phyloP scores from a whole-genome alignment of 768 basidiomycete species.

The Pleurotus pulmonarius region DNA sequence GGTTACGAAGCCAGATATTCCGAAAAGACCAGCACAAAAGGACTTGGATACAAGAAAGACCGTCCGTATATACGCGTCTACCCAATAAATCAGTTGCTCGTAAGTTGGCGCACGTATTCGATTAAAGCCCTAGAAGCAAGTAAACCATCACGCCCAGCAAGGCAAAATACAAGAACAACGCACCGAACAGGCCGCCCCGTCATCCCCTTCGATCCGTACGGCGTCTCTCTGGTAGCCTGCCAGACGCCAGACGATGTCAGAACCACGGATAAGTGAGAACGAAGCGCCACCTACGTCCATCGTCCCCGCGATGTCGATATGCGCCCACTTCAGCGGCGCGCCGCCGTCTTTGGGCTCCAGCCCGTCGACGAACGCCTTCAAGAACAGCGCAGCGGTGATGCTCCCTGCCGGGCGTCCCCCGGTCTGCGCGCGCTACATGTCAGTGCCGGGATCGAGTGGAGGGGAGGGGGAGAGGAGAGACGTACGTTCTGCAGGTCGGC shows the following conservation, averaged over 20 bases:
- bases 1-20: too few species aligned
- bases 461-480: constrained; percentile 5
- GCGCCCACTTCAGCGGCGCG: constrained; percentile 73
- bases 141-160: constrained; percentile 1
- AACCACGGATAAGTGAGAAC: too few species aligned
- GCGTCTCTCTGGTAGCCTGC: constrained; percentile 41
- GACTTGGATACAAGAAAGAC: too few species aligned
- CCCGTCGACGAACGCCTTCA: constrained; percentile 78
- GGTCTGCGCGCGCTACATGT: constrained; percentile 32
- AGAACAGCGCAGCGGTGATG: constrained; percentile 83
- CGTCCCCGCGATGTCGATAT: constrained; percentile 77
- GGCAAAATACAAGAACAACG: constrained; percentile 17
- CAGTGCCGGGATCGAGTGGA: background rate
- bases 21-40: too few species aligned
- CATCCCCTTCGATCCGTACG: constrained; percentile 74
- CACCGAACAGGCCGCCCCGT: constrained; percentile 78
- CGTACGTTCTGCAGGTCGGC: constrained; percentile 79
- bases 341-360: constrained; percentile 59
- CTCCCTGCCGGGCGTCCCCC: constrained; percentile 72
- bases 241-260: too few species aligned
- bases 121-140: constrained; percentile 27
- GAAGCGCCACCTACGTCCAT: constrained; percentile 51
- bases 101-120: constrained; percentile 24
- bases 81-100: background rate
- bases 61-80: too few species aligned